Conservation (phyloP, 257 asterid genomes). For the Solanum arcanum region DNA sequence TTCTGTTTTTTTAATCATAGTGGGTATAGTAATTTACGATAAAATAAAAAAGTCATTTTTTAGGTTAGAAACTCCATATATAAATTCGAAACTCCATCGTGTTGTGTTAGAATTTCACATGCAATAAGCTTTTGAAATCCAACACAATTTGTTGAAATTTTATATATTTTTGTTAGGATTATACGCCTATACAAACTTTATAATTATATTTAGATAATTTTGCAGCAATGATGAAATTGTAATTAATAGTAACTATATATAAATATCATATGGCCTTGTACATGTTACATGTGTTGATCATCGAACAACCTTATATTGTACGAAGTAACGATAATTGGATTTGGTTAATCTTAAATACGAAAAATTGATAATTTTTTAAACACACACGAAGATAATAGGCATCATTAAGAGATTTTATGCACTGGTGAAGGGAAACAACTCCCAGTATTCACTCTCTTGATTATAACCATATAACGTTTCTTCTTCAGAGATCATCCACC, state of each 20-base stretch:
- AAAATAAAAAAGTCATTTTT: background rate
- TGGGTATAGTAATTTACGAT: background rate
- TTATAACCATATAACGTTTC: slow-evolving; percentile 20
- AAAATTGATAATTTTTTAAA: background rate
- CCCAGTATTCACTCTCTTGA: slow-evolving; percentile 16
- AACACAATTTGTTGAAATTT: background rate
- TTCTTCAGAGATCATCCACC: slow-evolving; percentile 28
- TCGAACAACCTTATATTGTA: background rate
- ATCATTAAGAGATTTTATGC: background rate
- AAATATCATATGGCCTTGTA: background rate
- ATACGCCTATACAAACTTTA: background rate
- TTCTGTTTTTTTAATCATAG: background rate
- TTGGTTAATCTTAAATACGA: background rate
- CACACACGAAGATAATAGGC: accelerated
- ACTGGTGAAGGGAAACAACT: background rate
- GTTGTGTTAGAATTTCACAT: background rate
- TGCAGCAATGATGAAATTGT: background rate
- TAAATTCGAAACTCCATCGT: background rate
- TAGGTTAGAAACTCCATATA: accelerated
- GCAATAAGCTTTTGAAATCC: background rate
- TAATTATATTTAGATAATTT: background rate
- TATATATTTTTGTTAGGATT: background rate
- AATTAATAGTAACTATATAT: background rate
- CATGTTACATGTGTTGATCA: background rate
- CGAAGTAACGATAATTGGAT: background rate